Evolutionary conservation across 345 rosid species (phyloP).

Genomic region (Pistacia integerrima): DNA sequence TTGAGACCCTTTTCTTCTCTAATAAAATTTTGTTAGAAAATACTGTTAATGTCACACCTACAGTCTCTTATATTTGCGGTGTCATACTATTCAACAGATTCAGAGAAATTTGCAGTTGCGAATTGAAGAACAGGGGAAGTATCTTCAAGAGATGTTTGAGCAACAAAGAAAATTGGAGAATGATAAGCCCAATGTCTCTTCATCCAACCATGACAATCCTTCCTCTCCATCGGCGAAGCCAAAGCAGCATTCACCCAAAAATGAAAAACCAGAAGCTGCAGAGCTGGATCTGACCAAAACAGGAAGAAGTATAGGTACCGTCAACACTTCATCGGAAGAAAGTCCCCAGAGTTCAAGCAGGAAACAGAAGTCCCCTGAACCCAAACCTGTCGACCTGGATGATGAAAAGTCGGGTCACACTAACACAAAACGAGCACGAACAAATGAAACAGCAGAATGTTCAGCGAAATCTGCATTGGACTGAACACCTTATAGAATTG

Average conservation of each 20-base stretch:
- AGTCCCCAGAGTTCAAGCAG: conserved; percentile 2
- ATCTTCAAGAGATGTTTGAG: conserved; percentile 64
- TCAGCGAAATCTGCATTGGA: conserved; percentile 1
- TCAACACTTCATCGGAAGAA: neutral
- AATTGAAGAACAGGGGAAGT: conserved; percentile 84
- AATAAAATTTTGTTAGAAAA: neutral
- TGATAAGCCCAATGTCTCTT: conserved; percentile 24
- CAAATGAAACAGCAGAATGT: conserved; percentile 6
- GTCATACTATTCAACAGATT: conserved; percentile 44
- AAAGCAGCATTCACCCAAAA: neutral
- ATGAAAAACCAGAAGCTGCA: conserved; percentile 13
- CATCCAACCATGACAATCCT: conserved; percentile 6
- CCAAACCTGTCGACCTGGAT: neutral
- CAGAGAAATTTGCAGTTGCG: conserved; percentile 79
- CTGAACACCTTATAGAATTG: neutral
- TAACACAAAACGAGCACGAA: conserved; percentile 21
- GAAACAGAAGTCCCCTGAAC: conserved; percentile 21
- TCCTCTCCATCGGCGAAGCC: neutral
- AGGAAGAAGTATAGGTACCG: neutral
- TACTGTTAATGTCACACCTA: neutral
- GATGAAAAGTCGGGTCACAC: conserved; percentile 8
- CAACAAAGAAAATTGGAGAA: conserved; percentile 42
- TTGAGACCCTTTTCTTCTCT: neutral
- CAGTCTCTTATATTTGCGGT: neutral
- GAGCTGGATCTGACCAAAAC: conserved; percentile 14